Conservation (phyloP, 306 rosid species). For the Cucurbita moschata region DNA sequence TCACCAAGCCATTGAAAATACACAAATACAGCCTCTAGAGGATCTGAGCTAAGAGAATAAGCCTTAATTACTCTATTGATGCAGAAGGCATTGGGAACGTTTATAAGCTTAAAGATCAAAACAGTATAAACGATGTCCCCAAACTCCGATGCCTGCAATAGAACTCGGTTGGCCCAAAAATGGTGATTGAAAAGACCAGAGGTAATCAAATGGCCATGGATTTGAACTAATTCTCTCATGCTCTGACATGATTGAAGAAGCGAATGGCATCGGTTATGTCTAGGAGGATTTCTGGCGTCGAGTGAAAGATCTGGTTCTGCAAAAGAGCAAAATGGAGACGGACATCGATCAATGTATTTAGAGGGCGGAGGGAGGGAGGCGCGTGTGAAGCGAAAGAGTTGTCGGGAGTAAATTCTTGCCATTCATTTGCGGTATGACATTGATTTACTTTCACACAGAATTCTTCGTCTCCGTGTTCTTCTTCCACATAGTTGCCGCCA, state of each 20-base stretch:
- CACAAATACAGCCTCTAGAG: conserved; percentile 21
- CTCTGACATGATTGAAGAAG: conserved; percentile 16
- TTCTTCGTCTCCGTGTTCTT: background rate
- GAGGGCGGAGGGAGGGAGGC: conserved; percentile 13
- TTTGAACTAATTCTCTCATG: conserved; percentile 34
- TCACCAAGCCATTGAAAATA: conserved; percentile 27
- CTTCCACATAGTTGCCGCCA: conserved; percentile 25
- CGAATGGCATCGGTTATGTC: background rate
- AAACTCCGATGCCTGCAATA: conserved; percentile 33
- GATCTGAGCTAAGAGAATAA: conserved; percentile 24
- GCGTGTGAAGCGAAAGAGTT: conserved; percentile 21
- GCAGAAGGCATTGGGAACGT: conserved; percentile 30
- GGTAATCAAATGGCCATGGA: conserved; percentile 42
- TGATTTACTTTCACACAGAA: background rate
- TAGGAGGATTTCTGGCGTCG: background rate
- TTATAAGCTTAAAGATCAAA: conserved; percentile 23
- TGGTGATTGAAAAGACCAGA: conserved; percentile 24
- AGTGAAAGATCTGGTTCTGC: background rate
- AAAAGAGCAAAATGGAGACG: conserved; percentile 9
- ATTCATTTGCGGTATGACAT: conserved; percentile 25
- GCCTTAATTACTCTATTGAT: conserved; percentile 42
- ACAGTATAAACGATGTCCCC: conserved; percentile 28
- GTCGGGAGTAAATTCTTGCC: conserved; percentile 43
- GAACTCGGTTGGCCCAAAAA: conserved; percentile 43
- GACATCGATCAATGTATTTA: conserved; percentile 6